Percentiles rank a stretch among this genome's conserved stretches.
Conservation (phyloP, 305 asterid genomes). For the Euphrasia arctica region DNA sequence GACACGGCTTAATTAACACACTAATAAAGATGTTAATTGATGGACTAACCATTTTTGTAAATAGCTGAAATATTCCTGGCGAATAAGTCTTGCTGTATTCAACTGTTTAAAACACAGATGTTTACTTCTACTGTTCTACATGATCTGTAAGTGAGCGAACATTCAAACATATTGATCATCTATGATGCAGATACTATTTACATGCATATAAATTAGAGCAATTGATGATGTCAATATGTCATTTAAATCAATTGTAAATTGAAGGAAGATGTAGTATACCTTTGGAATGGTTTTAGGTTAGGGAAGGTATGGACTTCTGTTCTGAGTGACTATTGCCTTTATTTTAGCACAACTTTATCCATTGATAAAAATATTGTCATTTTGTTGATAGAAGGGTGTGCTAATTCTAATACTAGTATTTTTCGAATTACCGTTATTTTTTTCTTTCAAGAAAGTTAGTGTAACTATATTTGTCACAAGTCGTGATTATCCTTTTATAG, state of each 20-base stretch:
- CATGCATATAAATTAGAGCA: not conserved
- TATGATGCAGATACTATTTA: not conserved
- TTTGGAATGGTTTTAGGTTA: not conserved
- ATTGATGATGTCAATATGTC: not conserved
- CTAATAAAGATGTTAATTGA: too few relatives aligned
- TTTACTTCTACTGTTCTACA: not conserved
- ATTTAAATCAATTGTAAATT: not conserved
- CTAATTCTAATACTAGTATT: not conserved
- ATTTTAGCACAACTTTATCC: not conserved
- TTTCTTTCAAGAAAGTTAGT: not conserved
- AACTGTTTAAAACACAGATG: not conserved
- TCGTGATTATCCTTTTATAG: constrained; percentile 12
- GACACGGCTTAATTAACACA: not conserved
- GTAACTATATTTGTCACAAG: constrained; percentile 5
- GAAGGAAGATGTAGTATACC: not conserved
- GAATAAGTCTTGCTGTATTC: constrained; percentile 1
- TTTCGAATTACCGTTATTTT: not conserved
- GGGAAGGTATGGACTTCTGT: not conserved
- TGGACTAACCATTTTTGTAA: not conserved
- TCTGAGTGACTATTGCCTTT: not conserved
- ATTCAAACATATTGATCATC: not conserved
- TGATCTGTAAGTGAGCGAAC: not conserved
- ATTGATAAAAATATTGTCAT: not conserved
- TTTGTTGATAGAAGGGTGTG: not conserved
- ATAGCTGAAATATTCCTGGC: constrained; percentile 1